phyloP scores from a whole-genome alignment of 1,284 basidiomycete genomes.

The Cystobasidiaceae sp. region DNA sequence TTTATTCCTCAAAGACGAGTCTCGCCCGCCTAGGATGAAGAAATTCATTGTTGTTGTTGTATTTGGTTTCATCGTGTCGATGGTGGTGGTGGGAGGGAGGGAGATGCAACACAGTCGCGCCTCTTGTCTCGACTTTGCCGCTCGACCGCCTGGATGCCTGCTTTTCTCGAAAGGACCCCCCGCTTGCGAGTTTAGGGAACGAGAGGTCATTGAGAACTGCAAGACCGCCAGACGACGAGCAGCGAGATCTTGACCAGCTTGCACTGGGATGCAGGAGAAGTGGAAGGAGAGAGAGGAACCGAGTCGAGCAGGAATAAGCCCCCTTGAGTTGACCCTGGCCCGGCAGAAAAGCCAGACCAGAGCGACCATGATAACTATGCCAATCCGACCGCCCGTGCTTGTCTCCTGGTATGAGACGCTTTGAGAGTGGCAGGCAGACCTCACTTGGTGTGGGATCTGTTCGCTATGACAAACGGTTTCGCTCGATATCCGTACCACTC shows the following conservation, averaged over 20 bases:
- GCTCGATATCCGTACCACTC: conserved; percentile 16
- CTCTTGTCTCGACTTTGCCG: too few relatives aligned
- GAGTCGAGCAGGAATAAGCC: conserved; percentile 30
- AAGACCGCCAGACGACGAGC: too few relatives aligned
- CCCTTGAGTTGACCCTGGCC: conserved; percentile 21
- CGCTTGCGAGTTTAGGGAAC: too few relatives aligned
- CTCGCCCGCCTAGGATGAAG: conserved; percentile 19
- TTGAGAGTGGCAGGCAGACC: background rate
- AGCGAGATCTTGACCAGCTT: background rate
- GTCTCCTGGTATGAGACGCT: conserved; percentile 3
- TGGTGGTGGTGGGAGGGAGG: background rate
- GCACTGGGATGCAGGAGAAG: background rate
- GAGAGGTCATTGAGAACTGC: too few relatives aligned
- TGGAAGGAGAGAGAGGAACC: background rate
- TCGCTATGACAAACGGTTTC: conserved; percentile 25
- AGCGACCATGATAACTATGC: conserved; percentile 29
- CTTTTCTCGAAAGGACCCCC: too few relatives aligned
- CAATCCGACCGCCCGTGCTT: background rate
- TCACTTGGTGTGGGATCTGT: background rate
- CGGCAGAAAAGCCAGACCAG: background rate
- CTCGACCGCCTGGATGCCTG: too few relatives aligned
- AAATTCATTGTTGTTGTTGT: conserved; percentile 27
- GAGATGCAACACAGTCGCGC: too few relatives aligned
- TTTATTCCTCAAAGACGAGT: conserved; percentile 19
- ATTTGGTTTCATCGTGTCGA: conserved; percentile 15